phyloP scores from a whole-genome alignment of 768 basidiomycete species.

The Tricholoma hemisulphureum region DNA sequence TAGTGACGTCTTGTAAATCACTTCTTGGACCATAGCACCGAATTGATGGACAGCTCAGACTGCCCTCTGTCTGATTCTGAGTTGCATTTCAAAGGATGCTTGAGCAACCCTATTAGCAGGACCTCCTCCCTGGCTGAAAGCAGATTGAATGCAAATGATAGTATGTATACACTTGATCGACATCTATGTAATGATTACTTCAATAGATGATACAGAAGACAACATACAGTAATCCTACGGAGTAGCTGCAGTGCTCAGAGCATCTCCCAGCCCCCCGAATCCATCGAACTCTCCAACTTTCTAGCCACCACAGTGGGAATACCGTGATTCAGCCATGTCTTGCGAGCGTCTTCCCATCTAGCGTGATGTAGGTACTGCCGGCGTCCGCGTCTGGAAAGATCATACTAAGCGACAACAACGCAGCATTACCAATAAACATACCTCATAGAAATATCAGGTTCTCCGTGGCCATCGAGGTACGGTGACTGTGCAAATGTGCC shows the following conservation, averaged over 20 bases:
- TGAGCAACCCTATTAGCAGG: too few relatives aligned
- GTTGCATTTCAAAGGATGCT: too few relatives aligned
- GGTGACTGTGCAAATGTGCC: conserved; percentile 90
- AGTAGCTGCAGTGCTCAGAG: conserved; percentile 40
- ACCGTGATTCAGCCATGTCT: conserved; percentile 85
- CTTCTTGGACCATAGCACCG: too few relatives aligned
- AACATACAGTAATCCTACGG: background rate
- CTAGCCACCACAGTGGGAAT: conserved; percentile 89
- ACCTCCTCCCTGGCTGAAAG: too few relatives aligned
- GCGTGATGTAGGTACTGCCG: conserved; percentile 83
- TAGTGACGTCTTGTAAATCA: too few relatives aligned
- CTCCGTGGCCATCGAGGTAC: conserved; percentile 92
- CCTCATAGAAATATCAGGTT: conserved; percentile 91
- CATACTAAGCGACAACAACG: background rate
- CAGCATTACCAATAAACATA: conserved; percentile 30
- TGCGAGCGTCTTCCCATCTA: conserved; percentile 89
- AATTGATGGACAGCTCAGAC: too few relatives aligned
- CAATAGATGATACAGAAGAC: background rate
- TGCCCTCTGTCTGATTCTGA: too few relatives aligned
- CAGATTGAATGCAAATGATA: too few relatives aligned
- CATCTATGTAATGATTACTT: too few relatives aligned
- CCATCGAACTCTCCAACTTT: conserved; percentile 81
- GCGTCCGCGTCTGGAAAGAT: conserved; percentile 66
- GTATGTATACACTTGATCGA: too few relatives aligned
- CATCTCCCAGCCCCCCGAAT: conserved; percentile 93